Conservation (phyloP, 1,139 yeast species). For the Pneumocystis wakefieldiae region DNA sequence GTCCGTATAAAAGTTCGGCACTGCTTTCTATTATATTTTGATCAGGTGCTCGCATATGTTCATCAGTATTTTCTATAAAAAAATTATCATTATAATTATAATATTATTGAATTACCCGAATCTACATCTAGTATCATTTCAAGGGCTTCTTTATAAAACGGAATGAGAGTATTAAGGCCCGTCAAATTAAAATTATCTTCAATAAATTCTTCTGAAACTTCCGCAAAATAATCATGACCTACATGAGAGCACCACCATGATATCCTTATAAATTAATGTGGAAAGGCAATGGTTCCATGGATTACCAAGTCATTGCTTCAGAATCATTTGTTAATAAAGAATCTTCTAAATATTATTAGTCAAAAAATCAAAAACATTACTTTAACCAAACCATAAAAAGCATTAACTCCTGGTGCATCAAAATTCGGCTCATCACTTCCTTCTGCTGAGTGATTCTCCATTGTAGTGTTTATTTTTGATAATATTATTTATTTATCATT, state of each 20-base stretch:
- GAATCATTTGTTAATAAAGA: not conserved
- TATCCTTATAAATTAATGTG: constrained; percentile 40
- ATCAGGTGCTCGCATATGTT: constrained; percentile 35
- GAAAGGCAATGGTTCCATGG: not conserved
- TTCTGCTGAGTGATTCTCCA: not conserved
- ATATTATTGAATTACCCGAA: constrained; percentile 15
- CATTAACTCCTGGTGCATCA: not conserved
- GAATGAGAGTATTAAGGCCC: constrained; percentile 72
- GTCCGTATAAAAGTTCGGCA: constrained; percentile 82
- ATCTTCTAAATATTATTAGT: not conserved
- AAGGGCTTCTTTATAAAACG: constrained; percentile 80
- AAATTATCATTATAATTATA: not conserved
- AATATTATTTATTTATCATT: not conserved
- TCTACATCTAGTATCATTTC: constrained; percentile 82
- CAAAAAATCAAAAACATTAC: not conserved
- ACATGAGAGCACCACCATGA: constrained; percentile 72
- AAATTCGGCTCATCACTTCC: not conserved
- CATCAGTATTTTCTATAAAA: constrained; percentile 2
- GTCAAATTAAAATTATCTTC: constrained; percentile 94
- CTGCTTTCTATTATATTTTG: constrained; percentile 60
- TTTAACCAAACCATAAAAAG: not conserved
- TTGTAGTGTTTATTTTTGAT: not conserved
- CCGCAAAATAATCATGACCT: constrained; percentile 88
- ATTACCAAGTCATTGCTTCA: not conserved
- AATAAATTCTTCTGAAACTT: constrained; percentile 80